Conservation (phyloP, 176 grass and related monocot species). For the Triticum timopheevii region DNA sequence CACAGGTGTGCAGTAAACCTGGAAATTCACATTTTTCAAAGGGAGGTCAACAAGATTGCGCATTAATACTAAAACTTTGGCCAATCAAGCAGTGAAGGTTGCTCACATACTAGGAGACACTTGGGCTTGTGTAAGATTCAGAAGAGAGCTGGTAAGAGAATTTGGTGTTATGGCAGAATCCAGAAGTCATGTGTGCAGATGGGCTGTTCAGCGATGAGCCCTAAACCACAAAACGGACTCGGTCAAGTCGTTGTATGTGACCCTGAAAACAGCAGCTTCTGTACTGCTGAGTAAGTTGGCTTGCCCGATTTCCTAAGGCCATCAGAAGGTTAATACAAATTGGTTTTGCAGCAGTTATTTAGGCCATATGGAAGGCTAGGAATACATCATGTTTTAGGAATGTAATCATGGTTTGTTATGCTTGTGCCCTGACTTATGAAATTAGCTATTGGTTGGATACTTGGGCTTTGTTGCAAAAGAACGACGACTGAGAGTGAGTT, state of each 20-base stretch:
- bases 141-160: background rate
- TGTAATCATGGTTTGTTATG: background rate
- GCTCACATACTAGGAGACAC: background rate
- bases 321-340: background rate
- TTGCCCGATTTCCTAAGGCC: background rate
- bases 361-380: background rate
- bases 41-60: background rate
- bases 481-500: background rate
- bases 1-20: background rate
- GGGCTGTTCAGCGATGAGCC: background rate
- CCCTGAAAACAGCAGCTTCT: background rate
- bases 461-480: background rate
- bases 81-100: background rate
- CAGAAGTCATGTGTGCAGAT: background rate
- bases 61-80: background rate
- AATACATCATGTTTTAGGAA: background rate
- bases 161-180: background rate
- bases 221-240: background rate
- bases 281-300: background rate
- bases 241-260: no score
- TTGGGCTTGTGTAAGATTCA: background rate
- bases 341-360: background rate
- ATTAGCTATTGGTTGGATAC: background rate
- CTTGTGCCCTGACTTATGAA: background rate
- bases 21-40: background rate